Evolutionary conservation across 495 filamentous ascomycete genomes (phyloP).

Genomic region (Polyplosphaeria fusca): DNA sequence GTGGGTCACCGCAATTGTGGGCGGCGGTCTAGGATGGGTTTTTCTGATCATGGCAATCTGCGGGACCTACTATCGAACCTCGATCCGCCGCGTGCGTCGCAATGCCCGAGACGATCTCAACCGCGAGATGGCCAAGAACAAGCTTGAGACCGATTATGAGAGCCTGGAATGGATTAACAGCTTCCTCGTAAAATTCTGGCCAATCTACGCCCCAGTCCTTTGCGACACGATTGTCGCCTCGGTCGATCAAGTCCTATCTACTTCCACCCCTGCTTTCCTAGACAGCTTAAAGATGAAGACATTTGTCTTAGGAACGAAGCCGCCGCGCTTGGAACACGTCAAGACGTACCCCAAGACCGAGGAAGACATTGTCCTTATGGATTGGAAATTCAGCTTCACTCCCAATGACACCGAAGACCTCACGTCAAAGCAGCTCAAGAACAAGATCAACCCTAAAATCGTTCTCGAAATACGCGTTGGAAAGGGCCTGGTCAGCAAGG

Average conservation of each 20-base stretch:
- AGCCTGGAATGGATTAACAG: constrained; percentile 99
- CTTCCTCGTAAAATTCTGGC: constrained; percentile 98
- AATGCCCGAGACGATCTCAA: constrained; percentile 95
- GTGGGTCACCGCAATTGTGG: constrained; percentile 84
- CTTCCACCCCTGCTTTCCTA: constrained; percentile 83
- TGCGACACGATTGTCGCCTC: constrained; percentile 87
- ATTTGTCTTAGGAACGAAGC: constrained; percentile 91
- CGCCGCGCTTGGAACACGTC: constrained; percentile 92
- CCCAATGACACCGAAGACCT: constrained; percentile 91
- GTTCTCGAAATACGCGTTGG: constrained; percentile 89
- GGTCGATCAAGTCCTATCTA: constrained; percentile 92
- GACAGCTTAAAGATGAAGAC: constrained; percentile 88
- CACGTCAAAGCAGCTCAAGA: constrained; percentile 82
- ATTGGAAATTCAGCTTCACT: constrained; percentile 99
- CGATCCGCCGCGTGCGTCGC: constrained; percentile 83
- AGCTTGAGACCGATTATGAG: constrained; percentile 87
- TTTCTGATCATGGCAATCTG: constrained; percentile 88
- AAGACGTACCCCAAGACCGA: constrained; percentile 97
- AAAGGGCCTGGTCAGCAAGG: constrained; percentile 92
- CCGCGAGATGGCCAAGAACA: constrained; percentile 87
- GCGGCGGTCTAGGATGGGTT: constrained; percentile 89
- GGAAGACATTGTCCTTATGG: constrained; percentile 94
- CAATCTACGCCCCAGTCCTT: constrained; percentile 92
- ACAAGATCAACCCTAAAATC: constrained; percentile 95
- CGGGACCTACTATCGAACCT: constrained; percentile 95